phyloP scores from a whole-genome alignment of 768 basidiomycete genomes.

The Tricholoma bakamatsutake region DNA sequence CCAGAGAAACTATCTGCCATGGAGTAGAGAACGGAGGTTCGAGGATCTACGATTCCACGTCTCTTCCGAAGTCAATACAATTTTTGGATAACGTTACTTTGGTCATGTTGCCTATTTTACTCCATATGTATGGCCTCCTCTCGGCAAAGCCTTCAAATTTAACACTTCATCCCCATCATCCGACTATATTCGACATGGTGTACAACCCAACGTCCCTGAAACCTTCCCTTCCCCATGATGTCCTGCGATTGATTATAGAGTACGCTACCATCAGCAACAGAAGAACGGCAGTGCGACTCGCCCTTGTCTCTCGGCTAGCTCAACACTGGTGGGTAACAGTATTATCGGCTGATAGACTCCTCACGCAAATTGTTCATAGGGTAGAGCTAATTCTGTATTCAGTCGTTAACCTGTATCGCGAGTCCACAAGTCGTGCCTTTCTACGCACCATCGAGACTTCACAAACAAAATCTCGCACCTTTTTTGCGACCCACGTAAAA shows the following conservation, averaged over 20 bases:
- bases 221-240: constrained; percentile 27
- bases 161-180: constrained; percentile 9
- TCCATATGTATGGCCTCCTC: neutral
- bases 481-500: constrained; percentile 31
- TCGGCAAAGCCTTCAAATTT: neutral
- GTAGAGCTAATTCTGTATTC: constrained; percentile 31
- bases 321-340: constrained; percentile 26
- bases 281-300: constrained; percentile 26
- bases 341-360: neutral
- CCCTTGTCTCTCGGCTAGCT: constrained; percentile 23
- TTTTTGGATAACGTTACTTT: neutral
- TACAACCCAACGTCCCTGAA: constrained; percentile 3
- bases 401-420: constrained; percentile 26
- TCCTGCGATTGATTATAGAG: constrained; percentile 32
- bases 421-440: constrained; percentile 28
- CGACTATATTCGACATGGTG: constrained; percentile 1
- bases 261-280: constrained; percentile 24
- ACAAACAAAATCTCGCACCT: constrained; percentile 22
- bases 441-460: constrained; percentile 33
- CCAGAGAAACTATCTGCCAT: neutral
- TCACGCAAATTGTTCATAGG: constrained; percentile 14
- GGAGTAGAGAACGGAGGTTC: neutral
- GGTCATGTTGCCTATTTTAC: neutral
- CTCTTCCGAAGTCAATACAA: neutral
- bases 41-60: constrained; percentile 9